Base-by-base conservation (phyloP, 768 basidiomycete species). In the Lentinula guzmanii region DNA sequence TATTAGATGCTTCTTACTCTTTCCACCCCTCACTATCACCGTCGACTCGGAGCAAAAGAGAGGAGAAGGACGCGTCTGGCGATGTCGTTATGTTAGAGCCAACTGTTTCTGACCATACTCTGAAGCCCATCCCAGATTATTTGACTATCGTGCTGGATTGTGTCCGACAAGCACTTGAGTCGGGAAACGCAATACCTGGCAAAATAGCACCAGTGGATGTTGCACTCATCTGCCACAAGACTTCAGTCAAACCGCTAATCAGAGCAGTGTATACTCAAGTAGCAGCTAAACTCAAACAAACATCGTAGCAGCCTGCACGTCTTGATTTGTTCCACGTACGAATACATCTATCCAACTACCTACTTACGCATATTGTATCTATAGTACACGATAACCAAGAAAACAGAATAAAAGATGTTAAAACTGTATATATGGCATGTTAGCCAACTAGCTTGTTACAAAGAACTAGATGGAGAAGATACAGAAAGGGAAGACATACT, bases 1-100 rank as follows among this genome's bases (percentile, higher is more conserved):
- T 94, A 53, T 71, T 92, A n/a, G 91, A 93, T 68, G 89, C 80
- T 3, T 87, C 90, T 0, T 77, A 84, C 69, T 83, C 86, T 2
- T 70, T 91, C 16, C 87, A 79, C 64, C 61, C 60, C 28, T 35
- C 65, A 21, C 10, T 41, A 28, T 41, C 59, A 33, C 35, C 53
- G 18, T 16, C 39, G n/a, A 16, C 18, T 33, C 50, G 0, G 24
- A 37, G 11, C 13, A 60, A 52, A 45, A 10, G 2, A 3, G 45
- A 60, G 46, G 59, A 52, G 9, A 52, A 52, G 24, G 50, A 60
- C 4, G 45, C 31, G 37, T 48, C 45, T 24, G 43, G 34, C 18
- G 65, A 60, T 41, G 62, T 54, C 55, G 59, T 60, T 28, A 45
- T 63, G 52, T 54, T 45, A 1, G 59, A 66, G 31, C 56, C 58